Evolutionary conservation across 2,329 filamentous ascomycete species (phyloP), one percentile per base, ranked within the genome.

Genomic region (Macrophomina tecta): DNA sequence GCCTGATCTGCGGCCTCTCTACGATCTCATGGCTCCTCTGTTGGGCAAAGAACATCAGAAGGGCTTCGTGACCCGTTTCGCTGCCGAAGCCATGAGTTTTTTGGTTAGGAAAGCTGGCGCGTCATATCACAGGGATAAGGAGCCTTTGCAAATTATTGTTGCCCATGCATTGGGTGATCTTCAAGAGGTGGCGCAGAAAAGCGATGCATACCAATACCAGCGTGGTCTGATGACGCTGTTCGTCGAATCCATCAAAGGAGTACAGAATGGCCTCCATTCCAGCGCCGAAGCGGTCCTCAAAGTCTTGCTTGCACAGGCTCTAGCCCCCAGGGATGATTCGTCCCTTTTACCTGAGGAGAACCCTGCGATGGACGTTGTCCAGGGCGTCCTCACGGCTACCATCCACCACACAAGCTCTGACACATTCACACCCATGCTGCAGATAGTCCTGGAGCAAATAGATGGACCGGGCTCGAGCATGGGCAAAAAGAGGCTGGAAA

Each of bases 71-170:
- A 90, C 92, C 30, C 89, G 94, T 65, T 99, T 98, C 78, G 92
- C 94, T 12, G 95, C 95, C 32, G 95, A 99, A 80, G 92, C 95
- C 2, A 86, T 99, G 82, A 97, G 94, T 71, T 99, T 98, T 74
- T 83, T 99, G 23, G 85, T 99, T 23, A 91, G 93, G 74, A 98
- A 97, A 80, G 91, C 94, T 6, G 94, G 91, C 2, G 86, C 90
- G 16, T 86, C 89, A 2, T 92, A 92, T 65, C 88, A 92, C 70
- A 89, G 92, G 71, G 91, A 94, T 70, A 80, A 80, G 60, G 86
- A 84, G 32, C 88, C 93, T 0, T 82, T 99, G 42, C 83, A 86
- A 12, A 80, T 84, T 12, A 89, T 97, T n/a, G 81, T 97, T 2
- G 82, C 85, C 12, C 90, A 93, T 77, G 88, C 91, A 1, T 86